Evolutionary conservation across 352 stramenopile genomes (phyloP).

Genomic region (Phytophthora rubi): DNA sequence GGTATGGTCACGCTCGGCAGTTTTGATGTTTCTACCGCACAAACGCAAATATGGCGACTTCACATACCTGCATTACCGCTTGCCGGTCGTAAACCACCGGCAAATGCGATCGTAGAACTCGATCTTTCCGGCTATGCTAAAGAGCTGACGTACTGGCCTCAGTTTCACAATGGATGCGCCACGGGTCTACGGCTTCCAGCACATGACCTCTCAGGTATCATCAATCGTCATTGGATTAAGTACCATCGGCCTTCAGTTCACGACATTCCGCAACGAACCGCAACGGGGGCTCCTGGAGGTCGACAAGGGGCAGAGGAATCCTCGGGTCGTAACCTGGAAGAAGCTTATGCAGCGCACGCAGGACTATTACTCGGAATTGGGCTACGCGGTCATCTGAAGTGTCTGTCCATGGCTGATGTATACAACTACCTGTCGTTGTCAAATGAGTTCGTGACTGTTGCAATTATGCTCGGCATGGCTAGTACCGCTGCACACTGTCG

Average conservation of each 20-base stretch:
- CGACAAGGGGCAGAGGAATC: constrained; percentile 26
- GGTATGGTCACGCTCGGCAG: constrained; percentile 98
- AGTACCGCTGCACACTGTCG: constrained; percentile 92
- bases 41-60: constrained; percentile 88
- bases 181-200: constrained; percentile 91
- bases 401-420: constrained; percentile 97
- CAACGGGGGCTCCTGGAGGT: constrained; percentile 8
- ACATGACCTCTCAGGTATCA: constrained; percentile 70
- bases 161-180: constrained; percentile 99
- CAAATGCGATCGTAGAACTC: constrained; percentile 93
- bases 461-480: constrained; percentile 97
- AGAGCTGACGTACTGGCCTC: constrained; percentile 95
- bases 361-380: constrained; percentile 97
- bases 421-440: constrained; percentile 98
- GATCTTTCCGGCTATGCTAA: constrained; percentile 90
- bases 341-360: constrained; percentile 91
- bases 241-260: constrained; percentile 93
- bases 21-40: constrained; percentile 68
- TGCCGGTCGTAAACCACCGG: constrained; percentile 93
- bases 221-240: constrained; percentile 98
- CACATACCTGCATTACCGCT: constrained; percentile 93
- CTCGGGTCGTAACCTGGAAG: constrained; percentile 63
- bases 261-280: constrained; percentile 26
- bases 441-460: constrained; percentile 96
- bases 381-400: constrained; percentile 93